Evolutionary conservation across 306 rosid species (phyloP), one percentile per base, ranked within the genome.

Genomic region (Trifolium fragiferum): DNA sequence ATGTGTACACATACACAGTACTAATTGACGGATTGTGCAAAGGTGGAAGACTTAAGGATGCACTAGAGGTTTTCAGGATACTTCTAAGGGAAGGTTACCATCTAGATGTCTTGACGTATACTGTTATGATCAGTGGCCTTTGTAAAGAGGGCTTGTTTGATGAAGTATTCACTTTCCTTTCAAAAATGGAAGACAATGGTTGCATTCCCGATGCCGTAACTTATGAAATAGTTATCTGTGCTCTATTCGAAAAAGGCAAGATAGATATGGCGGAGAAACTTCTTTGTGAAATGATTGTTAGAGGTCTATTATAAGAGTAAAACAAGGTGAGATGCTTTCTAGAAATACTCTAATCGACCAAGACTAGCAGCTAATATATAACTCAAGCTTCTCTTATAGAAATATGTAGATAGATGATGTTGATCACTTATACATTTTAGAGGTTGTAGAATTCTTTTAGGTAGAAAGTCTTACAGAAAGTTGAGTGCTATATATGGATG

Each of bases 11-110:
- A 3, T 65, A 65, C 70, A 65, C 15, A 1, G 8, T 20, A 5
- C 16, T 65, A 2, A 19, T 65, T 10, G 70, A 19, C 12, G 53
- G 70, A 6, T 5, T 65, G 3, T 65, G 70, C 33, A 35, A 20
- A 20, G 16, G 19, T 11, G 70, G 70, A 18, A 65, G 35, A 20
- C 53, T 65, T 5, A 20, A 38, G 10, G 1, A 40, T 6, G 53
- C 70, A 11, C 70, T 4, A 65, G 53, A 19, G 70, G 3, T 65
- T 10, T 65, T 65, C 51, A 65, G 3, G 70, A 20, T 65, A 49
- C 51, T 65, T 12, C 25, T 40, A n/a, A 40, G 2, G 20, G 13
- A 65, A 18, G 70, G 51, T 30, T 38, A 65, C 11, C 18, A 65
- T 38, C 11, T 40, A 12, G 10, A 8, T 19, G 70, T 20, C 14